phyloP scores from a whole-genome alignment of 208 protist genomes.

The Leishmania tropica region DNA sequence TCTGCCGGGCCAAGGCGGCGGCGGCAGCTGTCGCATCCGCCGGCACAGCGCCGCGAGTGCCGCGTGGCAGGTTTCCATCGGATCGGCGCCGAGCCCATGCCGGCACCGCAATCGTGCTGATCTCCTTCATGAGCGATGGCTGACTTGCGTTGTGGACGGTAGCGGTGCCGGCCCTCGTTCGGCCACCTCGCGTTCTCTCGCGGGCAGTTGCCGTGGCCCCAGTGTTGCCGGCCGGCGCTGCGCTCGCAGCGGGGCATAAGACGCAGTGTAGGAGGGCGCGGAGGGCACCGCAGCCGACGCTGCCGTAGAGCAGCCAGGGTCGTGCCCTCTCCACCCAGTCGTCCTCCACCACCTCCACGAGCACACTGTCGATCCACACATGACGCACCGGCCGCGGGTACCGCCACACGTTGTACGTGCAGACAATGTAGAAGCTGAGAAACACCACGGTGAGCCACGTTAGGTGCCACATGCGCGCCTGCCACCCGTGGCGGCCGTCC shows the following conservation, averaged over 20 bases:
- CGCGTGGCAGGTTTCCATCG: background rate
- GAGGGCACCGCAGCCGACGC: conserved; percentile 28
- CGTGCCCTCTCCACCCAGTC: conserved; percentile 25
- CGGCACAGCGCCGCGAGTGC: background rate
- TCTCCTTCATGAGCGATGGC: background rate
- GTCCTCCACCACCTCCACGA: conserved; percentile 77
- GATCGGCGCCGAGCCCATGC: conserved; percentile 22
- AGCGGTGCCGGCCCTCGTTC: background rate
- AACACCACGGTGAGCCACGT: conserved; percentile 16
- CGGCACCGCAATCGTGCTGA: conserved; percentile 28
- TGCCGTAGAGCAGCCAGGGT: conserved; percentile 17
- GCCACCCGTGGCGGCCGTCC: conserved; percentile 7
- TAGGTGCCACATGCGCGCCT: conserved; percentile 22
- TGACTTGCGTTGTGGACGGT: background rate
- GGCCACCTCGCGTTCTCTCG: background rate
- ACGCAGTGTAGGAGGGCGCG: conserved; percentile 15
- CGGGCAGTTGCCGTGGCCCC: background rate
- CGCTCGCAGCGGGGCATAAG: background rate
- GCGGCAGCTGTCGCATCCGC: background rate
- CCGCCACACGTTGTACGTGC: conserved; percentile 32
- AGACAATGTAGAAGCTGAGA: conserved; percentile 17
- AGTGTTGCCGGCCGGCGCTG: background rate
- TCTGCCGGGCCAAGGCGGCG: conserved; percentile 1
- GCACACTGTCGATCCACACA: conserved; percentile 74
- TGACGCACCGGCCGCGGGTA: conserved; percentile 41